Evolutionary conservation across 768 basidiomycete genomes (phyloP), one percentile per base, ranked within the genome.

Genomic region (Auriscalpium orientale): DNA sequence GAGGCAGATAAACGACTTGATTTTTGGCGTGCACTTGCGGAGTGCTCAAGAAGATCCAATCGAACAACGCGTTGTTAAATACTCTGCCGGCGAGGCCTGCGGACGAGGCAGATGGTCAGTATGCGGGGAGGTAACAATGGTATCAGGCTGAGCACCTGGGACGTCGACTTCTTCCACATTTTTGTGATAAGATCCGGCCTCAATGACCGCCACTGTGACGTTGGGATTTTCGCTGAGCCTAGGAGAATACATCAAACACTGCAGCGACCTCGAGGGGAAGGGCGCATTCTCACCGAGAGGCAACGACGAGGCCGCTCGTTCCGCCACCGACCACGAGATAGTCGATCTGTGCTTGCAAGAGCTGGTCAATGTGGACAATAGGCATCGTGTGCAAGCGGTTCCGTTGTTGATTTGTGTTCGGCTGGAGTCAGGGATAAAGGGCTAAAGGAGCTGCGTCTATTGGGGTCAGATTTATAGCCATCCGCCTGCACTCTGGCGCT

Each of bases 41-140:
- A 11, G 57, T 51, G 13, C 65, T 66, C 12, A 49, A 50, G 45
- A 69, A 69, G 16, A 58, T 58, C 69, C 69, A 70, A 45, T 69
- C 65, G 20, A 62, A 60, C 22, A 53, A 51, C 15, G 66, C 38
- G 22, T 53, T 43, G 8, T 12, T 36, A 6, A 53, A 4, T 20
- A 13, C 36, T 28, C 1, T 45, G 12, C 4, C 5, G 13, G 40
- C 51, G 13, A 43, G 38, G 9, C 51, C 51, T 53, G 35, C 9
- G 33, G n/a, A 15, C n/a, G 12, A 8, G 5, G 7, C 15, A 7
- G 5, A 18, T 16, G 10, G 16, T 51, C 35, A 51, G n/a, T n/a
- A 43, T 10, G 44, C 13, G 13, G 33, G 9, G 51, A 20, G 10
- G 18, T n/a, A 8, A 21, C 13, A 8, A n/a, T 15, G 44, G 13